Conservation (phyloP, 805 yeast genomes). For the Saccharomycopsis guyanensis region DNA sequence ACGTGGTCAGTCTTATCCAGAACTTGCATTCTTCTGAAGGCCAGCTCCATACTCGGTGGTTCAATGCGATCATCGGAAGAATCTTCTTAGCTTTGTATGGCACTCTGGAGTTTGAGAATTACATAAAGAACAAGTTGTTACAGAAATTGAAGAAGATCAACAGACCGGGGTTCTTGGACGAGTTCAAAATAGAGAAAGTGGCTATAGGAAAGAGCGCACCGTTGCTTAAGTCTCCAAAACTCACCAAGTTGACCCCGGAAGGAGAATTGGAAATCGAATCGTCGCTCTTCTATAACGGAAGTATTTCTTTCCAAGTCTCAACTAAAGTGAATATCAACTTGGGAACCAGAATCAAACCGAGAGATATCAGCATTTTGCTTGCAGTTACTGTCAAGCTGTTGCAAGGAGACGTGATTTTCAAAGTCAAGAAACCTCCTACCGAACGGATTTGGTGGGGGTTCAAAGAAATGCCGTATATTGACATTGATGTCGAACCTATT, state of each 20-base stretch:
- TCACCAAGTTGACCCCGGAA: slow-evolving; percentile 66
- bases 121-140: slow-evolving; percentile 50
- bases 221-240: slow-evolving; percentile 60
- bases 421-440: slow-evolving; percentile 85
- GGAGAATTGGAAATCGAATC: slow-evolving; percentile 62
- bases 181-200: slow-evolving; percentile 64
- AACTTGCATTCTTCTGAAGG: slow-evolving; percentile 76
- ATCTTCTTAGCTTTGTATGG: slow-evolving; percentile 68
- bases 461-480: slow-evolving; percentile 67
- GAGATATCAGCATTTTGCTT: slow-evolving; percentile 69
- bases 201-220: slow-evolving; percentile 81
- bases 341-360: slow-evolving; percentile 65
- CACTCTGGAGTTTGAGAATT: slow-evolving; percentile 57
- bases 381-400: slow-evolving; percentile 60
- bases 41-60: slow-evolving; percentile 79
- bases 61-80: slow-evolving; percentile 82
- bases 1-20: slow-evolving; percentile 68
- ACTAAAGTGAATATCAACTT: slow-evolving; percentile 72
- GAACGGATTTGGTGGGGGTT: slow-evolving; percentile 88
- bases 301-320: slow-evolving; percentile 65
- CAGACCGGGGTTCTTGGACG: slow-evolving; percentile 82
- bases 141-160: slow-evolving; percentile 73
- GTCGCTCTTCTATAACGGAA: slow-evolving; percentile 65
- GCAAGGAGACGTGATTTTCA: slow-evolving; percentile 64
- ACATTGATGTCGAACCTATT: slow-evolving; percentile 79